These are phyloP conservation scores for Eutrema heterophyllum DNA, from an alignment of 345 rosid genomes.

Conservation along the genomic window DNA sequence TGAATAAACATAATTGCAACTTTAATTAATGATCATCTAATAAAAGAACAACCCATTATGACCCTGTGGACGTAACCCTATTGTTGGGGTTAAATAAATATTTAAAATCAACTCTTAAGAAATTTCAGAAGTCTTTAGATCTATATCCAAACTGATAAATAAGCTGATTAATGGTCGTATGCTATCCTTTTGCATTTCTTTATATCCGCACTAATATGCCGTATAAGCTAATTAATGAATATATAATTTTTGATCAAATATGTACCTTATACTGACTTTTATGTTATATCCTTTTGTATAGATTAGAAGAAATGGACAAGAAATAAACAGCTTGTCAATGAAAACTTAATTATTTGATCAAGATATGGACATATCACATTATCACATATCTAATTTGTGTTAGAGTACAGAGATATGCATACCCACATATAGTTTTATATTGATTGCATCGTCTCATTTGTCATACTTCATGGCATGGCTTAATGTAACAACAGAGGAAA, in stretches of 20 bases:
- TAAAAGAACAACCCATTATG: slow-evolving; percentile 11
- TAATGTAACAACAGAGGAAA: slow-evolving; percentile 17
- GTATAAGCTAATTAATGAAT: neutral
- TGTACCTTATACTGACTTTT: neutral
- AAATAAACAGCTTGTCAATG: slow-evolving; percentile 13
- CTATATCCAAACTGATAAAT: neutral
- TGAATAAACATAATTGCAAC: slow-evolving; percentile 4
- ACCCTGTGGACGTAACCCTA: slow-evolving; percentile 11
- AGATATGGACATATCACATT: neutral
- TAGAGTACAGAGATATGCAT: neutral
- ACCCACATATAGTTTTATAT: neutral
- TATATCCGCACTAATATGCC: neutral
- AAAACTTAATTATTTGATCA: slow-evolving; percentile 1
- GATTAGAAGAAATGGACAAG: neutral
- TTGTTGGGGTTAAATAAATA: neutral
- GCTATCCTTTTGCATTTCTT: neutral
- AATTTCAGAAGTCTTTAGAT: neutral
- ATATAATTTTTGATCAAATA: neutral
- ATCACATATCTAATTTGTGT: neutral
- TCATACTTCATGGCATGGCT: slow-evolving; percentile 25
- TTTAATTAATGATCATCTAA: slow-evolving; percentile 11
- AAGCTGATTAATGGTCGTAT: neutral
- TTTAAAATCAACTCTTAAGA: neutral
- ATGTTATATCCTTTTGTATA: neutral
- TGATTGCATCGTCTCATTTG: slow-evolving; percentile 4